Conservation (phyloP, 768 basidiomycete genomes). For the Kwoniella dendrophila region DNA sequence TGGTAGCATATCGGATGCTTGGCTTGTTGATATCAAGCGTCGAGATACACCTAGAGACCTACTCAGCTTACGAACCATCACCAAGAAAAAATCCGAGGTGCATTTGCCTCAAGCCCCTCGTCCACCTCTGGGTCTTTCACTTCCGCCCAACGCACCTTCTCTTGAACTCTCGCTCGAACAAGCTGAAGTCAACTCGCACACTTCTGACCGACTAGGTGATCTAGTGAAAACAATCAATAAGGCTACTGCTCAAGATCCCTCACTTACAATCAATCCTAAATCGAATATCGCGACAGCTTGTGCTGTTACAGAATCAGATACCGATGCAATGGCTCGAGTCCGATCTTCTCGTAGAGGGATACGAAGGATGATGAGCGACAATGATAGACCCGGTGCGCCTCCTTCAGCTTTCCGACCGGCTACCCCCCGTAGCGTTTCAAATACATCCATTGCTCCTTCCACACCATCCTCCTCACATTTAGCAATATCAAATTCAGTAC, state of each 20-base stretch:
- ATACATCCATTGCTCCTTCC: constrained; percentile 8
- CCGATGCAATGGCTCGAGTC: constrained; percentile 5
- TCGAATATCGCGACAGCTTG: neutral
- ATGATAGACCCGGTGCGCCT: constrained; percentile 6
- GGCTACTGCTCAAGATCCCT: constrained; percentile 36
- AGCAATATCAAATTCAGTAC: neutral
- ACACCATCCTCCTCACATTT: constrained; percentile 1
- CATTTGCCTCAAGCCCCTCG: constrained; percentile 8
- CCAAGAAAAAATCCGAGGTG: constrained; percentile 43
- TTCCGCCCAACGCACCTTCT: constrained; percentile 36
- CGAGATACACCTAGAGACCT: constrained; percentile 43
- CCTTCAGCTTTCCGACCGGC: constrained; percentile 29
- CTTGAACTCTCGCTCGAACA: constrained; percentile 42
- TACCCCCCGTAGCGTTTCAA: constrained; percentile 17
- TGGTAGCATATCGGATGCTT: constrained; percentile 15
- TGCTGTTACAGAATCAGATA: constrained; percentile 7
- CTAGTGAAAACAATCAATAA: constrained; percentile 43
- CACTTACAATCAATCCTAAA: neutral
- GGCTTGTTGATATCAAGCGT: constrained; percentile 38
- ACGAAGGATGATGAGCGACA: constrained; percentile 8
- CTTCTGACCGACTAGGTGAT: constrained; percentile 30
- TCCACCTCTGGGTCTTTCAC: constrained; percentile 21
- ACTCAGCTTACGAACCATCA: constrained; percentile 35
- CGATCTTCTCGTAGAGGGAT: neutral
- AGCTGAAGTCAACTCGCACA: constrained; percentile 29